Conservation (phyloP, 176 grass and related monocot species). For the Oryza nivara region DNA sequence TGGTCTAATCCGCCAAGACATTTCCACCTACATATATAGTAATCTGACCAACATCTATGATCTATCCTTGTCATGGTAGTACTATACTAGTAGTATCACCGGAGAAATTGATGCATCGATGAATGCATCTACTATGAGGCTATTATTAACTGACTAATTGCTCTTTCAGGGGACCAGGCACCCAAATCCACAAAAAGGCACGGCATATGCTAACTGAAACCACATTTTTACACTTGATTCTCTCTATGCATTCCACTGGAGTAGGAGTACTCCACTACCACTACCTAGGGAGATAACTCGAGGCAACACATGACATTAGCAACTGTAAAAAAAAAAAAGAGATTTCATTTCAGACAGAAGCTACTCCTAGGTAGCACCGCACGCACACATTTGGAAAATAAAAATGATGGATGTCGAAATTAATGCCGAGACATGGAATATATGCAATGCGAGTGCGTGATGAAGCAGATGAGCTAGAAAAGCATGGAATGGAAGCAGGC, state of each 20-base stretch:
- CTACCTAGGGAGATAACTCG: too few relatives aligned
- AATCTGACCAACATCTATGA: background rate
- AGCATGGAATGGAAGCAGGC: too few relatives aligned
- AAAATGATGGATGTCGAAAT: too few relatives aligned
- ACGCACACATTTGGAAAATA: background rate
- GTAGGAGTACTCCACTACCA: too few relatives aligned
- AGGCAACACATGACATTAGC: too few relatives aligned
- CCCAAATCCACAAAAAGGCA: background rate
- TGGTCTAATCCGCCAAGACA: background rate
- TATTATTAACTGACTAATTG: background rate
- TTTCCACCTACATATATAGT: background rate
- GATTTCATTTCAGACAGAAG: background rate
- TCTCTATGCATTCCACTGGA: background rate
- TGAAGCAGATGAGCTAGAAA: background rate
- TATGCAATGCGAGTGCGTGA: background rate
- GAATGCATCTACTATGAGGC: background rate
- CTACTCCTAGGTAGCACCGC: background rate
- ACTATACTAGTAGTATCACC: background rate
- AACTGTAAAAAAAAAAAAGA: too few relatives aligned
- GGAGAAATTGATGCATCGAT: background rate
- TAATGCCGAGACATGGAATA: too few relatives aligned
- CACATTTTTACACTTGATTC: background rate
- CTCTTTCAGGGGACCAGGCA: constrained; percentile 1
- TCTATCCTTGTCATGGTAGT: background rate
- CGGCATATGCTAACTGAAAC: background rate